Conservation (phyloP, 106 monocot species). For the Dendrobium officinale region DNA sequence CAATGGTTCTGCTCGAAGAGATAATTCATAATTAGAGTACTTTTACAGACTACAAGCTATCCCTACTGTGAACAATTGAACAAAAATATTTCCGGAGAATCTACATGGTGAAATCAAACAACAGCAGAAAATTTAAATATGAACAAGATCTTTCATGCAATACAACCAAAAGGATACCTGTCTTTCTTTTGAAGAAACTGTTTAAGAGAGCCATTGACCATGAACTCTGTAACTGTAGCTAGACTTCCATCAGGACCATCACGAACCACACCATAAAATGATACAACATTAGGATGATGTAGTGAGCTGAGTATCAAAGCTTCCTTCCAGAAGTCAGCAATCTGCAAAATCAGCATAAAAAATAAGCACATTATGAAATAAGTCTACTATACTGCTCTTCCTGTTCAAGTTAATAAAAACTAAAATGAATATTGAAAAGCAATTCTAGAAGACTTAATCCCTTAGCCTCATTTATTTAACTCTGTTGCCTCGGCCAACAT, state of each 20-base stretch:
- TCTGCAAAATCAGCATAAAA: slow-evolving; percentile 32
- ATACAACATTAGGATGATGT: slow-evolving; percentile 84
- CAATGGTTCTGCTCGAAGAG: slow-evolving; percentile 71
- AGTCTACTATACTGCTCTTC: neutral
- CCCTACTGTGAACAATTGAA: neutral
- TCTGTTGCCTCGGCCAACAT: neutral
- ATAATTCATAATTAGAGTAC: neutral
- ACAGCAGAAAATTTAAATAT: neutral
- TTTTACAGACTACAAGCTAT: neutral
- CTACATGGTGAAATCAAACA: neutral
- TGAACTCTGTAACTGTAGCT: slow-evolving; percentile 85
- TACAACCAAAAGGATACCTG: slow-evolving; percentile 29
- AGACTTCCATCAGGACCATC: slow-evolving; percentile 78
- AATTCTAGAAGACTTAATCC: neutral
- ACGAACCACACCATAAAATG: slow-evolving; percentile 83
- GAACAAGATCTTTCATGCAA: neutral
- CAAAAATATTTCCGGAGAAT: neutral
- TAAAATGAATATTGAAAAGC: neutral
- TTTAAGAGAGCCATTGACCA: slow-evolving; percentile 91
- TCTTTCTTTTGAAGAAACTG: slow-evolving; percentile 83
- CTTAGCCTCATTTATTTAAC: neutral
- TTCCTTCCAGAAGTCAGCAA: slow-evolving; percentile 95
- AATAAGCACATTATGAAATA: neutral
- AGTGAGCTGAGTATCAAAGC: slow-evolving; percentile 67
- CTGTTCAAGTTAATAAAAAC: neutral